Conservation (phyloP, 2,329 filamentous ascomycete genomes). For the Aspergillus sp. region DNA sequence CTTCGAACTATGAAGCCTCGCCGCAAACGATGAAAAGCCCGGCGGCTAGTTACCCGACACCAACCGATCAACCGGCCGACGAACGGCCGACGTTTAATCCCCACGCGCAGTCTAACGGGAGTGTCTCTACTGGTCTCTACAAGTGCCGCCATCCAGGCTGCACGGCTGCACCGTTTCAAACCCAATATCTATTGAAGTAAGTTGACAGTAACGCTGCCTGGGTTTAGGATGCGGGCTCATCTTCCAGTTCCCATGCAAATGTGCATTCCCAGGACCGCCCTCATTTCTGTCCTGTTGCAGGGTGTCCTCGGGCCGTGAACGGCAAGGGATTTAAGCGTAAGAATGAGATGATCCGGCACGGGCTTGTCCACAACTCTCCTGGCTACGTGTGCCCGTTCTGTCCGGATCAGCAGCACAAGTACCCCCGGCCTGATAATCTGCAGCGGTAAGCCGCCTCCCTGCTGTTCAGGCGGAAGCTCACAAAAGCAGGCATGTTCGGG, state of each 20-base stretch:
- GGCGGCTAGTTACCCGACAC: slow-evolving; percentile 30
- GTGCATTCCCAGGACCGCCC: slow-evolving; percentile 56
- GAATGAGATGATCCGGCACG: slow-evolving; percentile 65
- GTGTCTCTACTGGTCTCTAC: slow-evolving; percentile 27
- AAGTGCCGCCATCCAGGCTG: slow-evolving; percentile 50
- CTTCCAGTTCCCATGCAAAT: slow-evolving; percentile 42
- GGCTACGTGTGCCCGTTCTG: slow-evolving; percentile 97
- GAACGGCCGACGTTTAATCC: slow-evolving; percentile 16
- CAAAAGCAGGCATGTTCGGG: slow-evolving; percentile 69
- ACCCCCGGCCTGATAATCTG: slow-evolving; percentile 89
- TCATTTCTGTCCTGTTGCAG: slow-evolving; percentile 52
- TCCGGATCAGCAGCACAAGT: slow-evolving; percentile 84
- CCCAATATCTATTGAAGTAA: slow-evolving; percentile 56
- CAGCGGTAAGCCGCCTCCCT: slow-evolving; percentile 57
- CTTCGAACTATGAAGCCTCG: slow-evolving; percentile 18
- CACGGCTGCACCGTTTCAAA: slow-evolving; percentile 51
- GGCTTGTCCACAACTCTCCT: slow-evolving; percentile 85
- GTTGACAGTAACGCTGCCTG: no score
- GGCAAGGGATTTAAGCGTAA: slow-evolving; percentile 60
- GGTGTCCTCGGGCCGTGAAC: slow-evolving; percentile 50
- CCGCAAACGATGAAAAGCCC: slow-evolving; percentile 26
- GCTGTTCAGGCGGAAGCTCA: slow-evolving; percentile 2
- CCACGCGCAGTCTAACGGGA: slow-evolving; percentile 15
- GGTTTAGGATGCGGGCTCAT: neutral
- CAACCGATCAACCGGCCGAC: slow-evolving; percentile 24